Base-by-base conservation (phyloP, 2,329 filamentous ascomycete genomes). In the Tolypocladium tropicale region DNA sequence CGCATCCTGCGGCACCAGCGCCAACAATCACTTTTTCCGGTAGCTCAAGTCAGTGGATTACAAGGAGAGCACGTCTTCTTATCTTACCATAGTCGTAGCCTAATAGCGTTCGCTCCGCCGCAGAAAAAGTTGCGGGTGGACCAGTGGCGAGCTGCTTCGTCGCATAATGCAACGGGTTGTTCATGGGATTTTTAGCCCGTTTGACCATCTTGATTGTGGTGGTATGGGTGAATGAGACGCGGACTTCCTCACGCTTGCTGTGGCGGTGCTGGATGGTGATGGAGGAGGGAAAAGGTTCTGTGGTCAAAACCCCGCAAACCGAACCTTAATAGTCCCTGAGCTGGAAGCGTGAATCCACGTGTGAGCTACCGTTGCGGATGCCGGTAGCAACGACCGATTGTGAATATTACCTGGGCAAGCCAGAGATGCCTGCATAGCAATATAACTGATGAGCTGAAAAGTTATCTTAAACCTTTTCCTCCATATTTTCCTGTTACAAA, bases 1-100 rank as follows among this genome's bases (percentile, higher is more conserved):
- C 65, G n/a, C 65, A 58, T 32, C 67, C 67, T 0, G 67, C 64
- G 1, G 62, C 60, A 3, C 67, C 67, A 30, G 63, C 66, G 21
- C 67, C 66, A 5, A 67, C 62, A 48, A 67, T 60, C 23, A 67
- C 60, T 62, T 37, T 36, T 11, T 18, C 5, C 23, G 21, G 14
- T 23, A 48, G 2, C 11, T 16, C 3, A 48, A 16, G 25, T 48
- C 25, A 48, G 43, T 16, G 6, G 14, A 30, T 23, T 7, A 48
- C 2, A 16, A 14, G 11, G 23, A 18, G 30, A 30, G 6, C 23
- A 28, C 30, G 5, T 23, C 41, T 28, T 7, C 9, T 6, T 6
- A 7, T n/a, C 43, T 30, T 5, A 30, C 43, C 43, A 14, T 48
- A 48, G 23, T 48, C 43, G 10, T 48, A 48, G 14, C 43, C 43